phyloP scores from a whole-genome alignment of 345 rosid species.

The Chamaenerion angustifolium region DNA sequence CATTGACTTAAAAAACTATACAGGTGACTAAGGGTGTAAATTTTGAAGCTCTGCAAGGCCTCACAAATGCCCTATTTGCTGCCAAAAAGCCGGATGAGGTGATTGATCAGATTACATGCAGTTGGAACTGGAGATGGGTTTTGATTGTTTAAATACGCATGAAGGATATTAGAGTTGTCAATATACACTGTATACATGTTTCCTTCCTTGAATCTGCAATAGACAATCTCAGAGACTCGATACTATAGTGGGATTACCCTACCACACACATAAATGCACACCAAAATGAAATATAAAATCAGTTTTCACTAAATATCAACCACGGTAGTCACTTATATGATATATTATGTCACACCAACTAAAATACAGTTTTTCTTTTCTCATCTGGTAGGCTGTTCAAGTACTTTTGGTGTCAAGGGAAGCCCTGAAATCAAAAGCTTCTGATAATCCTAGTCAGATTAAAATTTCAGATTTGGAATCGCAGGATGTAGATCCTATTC shows the following conservation, averaged over 20 bases:
- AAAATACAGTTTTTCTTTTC: neutral
- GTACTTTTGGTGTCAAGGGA: constrained; percentile 54
- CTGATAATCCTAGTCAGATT: constrained; percentile 19
- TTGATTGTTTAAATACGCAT: no score
- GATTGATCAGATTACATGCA: constrained; percentile 6
- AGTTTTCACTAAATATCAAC: no score
- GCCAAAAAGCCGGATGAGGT: constrained; percentile 92
- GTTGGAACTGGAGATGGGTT: no score
- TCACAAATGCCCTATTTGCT: constrained; percentile 71
- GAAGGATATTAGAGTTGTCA: no score
- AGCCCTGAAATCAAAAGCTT: constrained; percentile 25
- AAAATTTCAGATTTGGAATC: constrained; percentile 17
- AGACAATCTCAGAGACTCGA: no score
- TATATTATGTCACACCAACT: neutral
- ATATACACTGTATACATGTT: no score
- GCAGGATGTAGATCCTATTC: constrained; percentile 45
- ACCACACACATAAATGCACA: no score
- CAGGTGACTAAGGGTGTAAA: constrained; percentile 51
- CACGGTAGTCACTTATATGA: no score
- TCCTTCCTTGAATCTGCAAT: no score
- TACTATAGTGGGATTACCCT: no score
- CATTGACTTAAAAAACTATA: constrained; percentile 6
- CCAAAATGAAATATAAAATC: no score
- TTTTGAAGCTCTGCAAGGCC: constrained; percentile 77
- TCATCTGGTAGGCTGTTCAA: constrained; percentile 58